A percentile compares a stretch with the other conserved stretches of the same genome.
phyloP scores from a whole-genome alignment of 179 eudicot genomes.

The Actinidia polygama region DNA sequence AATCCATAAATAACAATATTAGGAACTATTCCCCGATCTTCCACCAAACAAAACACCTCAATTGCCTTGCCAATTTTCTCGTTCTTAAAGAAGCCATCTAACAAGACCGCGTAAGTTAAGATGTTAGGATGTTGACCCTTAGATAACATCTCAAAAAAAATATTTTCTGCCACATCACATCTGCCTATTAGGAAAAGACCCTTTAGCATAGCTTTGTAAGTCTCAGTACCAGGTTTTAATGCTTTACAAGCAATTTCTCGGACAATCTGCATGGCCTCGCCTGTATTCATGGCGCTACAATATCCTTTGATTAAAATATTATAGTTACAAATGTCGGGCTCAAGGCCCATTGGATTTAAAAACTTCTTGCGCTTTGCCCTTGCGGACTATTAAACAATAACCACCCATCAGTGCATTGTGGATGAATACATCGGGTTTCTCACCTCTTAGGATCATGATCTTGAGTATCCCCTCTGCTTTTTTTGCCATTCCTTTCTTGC shows the following conservation, averaged over 20 bases:
- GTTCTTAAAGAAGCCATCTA: slow-evolving; percentile 20
- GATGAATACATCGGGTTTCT: neutral
- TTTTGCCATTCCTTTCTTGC: neutral
- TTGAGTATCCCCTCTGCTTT: neutral
- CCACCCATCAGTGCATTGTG: neutral
- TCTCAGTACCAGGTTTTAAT: neutral
- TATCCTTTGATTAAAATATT: neutral
- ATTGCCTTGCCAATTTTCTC: slow-evolving; percentile 17
- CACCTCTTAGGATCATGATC: slow-evolving; percentile 14
- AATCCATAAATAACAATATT: slow-evolving; percentile 12
- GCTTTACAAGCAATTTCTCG: neutral
- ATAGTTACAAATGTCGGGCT: neutral
- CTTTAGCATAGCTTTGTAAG: slow-evolving; percentile 7
- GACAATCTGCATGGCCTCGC: neutral
- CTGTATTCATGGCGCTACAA: neutral
- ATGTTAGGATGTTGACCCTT: neutral
- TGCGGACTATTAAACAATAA: neutral
- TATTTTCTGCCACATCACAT: neutral
- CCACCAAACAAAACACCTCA: neutral
- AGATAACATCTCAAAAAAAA: slow-evolving; percentile 9
- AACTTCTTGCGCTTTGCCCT: slow-evolving; percentile 4
- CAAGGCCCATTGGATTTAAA: neutral
- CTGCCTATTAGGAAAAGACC: neutral
- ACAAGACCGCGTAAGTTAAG: slow-evolving; percentile 8
- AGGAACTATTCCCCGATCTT: neutral